Conservation (phyloP, 2,329 filamentous ascomycete genomes). For the Aspergillus brunneoviolaceus region DNA sequence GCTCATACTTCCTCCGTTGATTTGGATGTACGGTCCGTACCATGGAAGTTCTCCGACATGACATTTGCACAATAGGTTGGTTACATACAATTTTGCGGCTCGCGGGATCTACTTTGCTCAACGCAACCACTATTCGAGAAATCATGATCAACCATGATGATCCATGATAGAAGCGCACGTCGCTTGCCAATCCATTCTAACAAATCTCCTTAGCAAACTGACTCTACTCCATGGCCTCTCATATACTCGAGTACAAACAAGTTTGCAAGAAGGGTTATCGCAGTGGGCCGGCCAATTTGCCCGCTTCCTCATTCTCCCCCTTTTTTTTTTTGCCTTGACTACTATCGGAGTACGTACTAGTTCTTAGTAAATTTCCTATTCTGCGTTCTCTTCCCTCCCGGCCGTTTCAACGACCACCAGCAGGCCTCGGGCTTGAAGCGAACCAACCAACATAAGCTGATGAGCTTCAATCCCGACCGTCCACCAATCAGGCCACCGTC, state of each 20-base stretch:
- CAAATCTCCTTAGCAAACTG: no score
- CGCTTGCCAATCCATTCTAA: no score
- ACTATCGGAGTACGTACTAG: no score
- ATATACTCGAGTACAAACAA: no score
- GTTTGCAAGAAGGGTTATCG: no score
- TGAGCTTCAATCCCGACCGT: neutral
- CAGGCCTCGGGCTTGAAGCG: neutral
- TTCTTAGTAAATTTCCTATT: no score
- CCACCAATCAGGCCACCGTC: constrained; percentile 19
- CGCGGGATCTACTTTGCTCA: neutral
- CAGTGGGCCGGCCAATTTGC: neutral
- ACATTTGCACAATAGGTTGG: neutral
- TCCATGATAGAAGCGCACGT: no score
- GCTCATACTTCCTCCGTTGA: neutral
- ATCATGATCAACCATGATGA: no score
- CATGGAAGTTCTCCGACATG: neutral
- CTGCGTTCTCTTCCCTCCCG: neutral
- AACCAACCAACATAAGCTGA: constrained; percentile 1
- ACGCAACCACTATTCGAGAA: neutral
- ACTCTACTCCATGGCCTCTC: no score
- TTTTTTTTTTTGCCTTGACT: constrained; percentile 9
- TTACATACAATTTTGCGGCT: neutral
- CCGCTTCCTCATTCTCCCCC: neutral
- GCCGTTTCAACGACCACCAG: constrained; percentile 12
- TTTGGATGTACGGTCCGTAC: neutral